Evolutionary conservation across 345 rosid genomes (phyloP).

Genomic region (Bruguiera sexangula): DNA sequence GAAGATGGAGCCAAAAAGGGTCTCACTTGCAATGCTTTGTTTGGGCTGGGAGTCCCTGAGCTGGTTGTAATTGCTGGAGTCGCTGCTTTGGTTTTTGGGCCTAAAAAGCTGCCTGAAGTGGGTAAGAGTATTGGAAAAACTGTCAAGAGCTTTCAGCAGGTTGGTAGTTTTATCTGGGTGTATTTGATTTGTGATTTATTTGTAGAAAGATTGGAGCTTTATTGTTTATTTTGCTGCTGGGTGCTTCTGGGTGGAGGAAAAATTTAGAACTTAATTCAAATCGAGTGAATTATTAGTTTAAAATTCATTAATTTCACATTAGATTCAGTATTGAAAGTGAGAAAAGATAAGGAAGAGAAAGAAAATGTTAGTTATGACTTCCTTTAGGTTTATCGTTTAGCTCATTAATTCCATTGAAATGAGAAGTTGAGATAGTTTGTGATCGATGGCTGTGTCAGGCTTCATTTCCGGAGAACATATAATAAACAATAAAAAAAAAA

Average conservation of each 20-base stretch:
- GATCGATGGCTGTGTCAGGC: background rate
- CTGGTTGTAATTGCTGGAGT: conserved; percentile 95
- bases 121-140: conserved; percentile 97
- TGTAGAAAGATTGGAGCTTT: conserved; percentile 10
- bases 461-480: background rate
- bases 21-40: conserved; percentile 69
- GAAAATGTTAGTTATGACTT: no score
- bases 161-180: conserved; percentile 19
- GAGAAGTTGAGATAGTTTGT: background rate
- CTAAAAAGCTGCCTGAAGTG: conserved; percentile 91
- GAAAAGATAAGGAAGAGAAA: no score
- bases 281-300: background rate
- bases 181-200: conserved; percentile 11
- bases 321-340: background rate
- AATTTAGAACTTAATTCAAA: background rate
- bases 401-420: background rate
- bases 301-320: background rate
- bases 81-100: conserved; percentile 89
- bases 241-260: background rate
- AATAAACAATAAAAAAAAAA: background rate
- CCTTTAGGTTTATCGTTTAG: no score
- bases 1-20: conserved; percentile 38
- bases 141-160: conserved; percentile 95
- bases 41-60: conserved; percentile 94
- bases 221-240: conserved; percentile 4